Evolutionary conservation across 306 rosid genomes (phyloP), one percentile per base, ranked within the genome.

Genomic region (Pterocarpus santalinus): DNA sequence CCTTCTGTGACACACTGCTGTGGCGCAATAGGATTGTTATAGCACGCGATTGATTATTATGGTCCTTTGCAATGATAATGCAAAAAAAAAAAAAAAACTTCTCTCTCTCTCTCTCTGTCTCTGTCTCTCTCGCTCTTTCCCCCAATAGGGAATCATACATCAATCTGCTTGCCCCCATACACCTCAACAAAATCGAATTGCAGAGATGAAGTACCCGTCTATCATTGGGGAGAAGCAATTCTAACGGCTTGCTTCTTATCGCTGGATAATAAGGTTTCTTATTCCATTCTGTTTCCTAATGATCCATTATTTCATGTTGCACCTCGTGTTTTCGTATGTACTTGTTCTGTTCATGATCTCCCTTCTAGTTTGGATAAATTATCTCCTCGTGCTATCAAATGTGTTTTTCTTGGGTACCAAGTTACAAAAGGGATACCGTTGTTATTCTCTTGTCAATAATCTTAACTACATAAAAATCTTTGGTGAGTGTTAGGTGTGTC

Each of bases 261-360:
- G 16, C 2, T 43, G 1, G 16, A 30, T 5, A 68, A 22, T 1
- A 10, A 28, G 14, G 8, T 22, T 0, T 5, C 73, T 9, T 2
- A 68, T 11, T 68, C 57, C 14, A 44, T 43, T 7, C 8, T 72
- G 2, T 35, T 72, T 9, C 55, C 17, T 7, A 10, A 41, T 5
- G 30, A 58, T 0, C 57, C 13, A 3, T 28, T 43, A 9, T 58
- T 38, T 15, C 5, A 2, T 1, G 15, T 60, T 8, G 0, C 36
- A 13, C 72, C 72, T n/a, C 32, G 6, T 8, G 63, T 55, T 1
- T 76, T 76, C 47, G 63, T 35, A 4, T 64, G 9, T 33, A 63
- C 80, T 0, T 76, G 33, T 10, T 47, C 47, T 76, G 47, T 39
- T 7, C 39, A 30, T 58, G 14, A 72, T 72, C 49, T 73, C 1